A percentile compares a stretch with the other conserved stretches of the same genome.
These are phyloP conservation scores for Peniophora sp. DNA, from an alignment of 1,284 basidiomycete species.

Conservation along the genomic window DNA sequence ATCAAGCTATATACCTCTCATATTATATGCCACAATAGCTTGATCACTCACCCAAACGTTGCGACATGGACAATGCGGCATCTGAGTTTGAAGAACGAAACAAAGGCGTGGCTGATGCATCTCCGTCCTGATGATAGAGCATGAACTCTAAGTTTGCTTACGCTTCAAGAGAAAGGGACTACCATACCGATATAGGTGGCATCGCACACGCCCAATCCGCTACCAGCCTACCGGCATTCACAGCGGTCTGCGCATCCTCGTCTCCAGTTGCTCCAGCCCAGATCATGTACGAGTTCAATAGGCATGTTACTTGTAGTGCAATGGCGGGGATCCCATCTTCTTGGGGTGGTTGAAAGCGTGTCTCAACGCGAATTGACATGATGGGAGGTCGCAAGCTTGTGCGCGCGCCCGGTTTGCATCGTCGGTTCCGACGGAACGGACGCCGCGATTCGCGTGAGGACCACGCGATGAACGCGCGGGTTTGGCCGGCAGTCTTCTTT, in stretches of 20 bases:
- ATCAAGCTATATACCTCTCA: neutral
- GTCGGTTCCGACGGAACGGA: no score
- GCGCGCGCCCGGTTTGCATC: no score
- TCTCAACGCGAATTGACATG: slow-evolving; percentile 27
- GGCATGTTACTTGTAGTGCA: slow-evolving; percentile 58
- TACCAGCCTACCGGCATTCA: slow-evolving; percentile 48
- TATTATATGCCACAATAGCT: slow-evolving; percentile 2
- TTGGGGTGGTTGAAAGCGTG: slow-evolving; percentile 36
- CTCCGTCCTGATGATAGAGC: slow-evolving; percentile 3
- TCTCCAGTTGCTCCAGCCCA: slow-evolving; percentile 66
- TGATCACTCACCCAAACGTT: slow-evolving; percentile 60
- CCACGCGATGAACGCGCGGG: no score
- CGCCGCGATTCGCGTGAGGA: no score
- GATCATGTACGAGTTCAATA: slow-evolving; percentile 73
- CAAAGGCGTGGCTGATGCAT: slow-evolving; percentile 54
- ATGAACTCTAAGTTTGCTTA: neutral
- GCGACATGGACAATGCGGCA: slow-evolving; percentile 64
- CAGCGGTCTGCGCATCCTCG: slow-evolving; percentile 41
- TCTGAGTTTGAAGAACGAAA: slow-evolving; percentile 62
- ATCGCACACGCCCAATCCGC: slow-evolving; percentile 83
- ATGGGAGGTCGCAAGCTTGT: no score
- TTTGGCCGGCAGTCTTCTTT: no score
- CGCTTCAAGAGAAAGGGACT: slow-evolving; percentile 4
- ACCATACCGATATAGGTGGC: slow-evolving; percentile 44
- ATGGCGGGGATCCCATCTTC: slow-evolving; percentile 49